phyloP scores from a whole-genome alignment of 768 basidiomycete species.

The Hemileccinum rubropunctum region DNA sequence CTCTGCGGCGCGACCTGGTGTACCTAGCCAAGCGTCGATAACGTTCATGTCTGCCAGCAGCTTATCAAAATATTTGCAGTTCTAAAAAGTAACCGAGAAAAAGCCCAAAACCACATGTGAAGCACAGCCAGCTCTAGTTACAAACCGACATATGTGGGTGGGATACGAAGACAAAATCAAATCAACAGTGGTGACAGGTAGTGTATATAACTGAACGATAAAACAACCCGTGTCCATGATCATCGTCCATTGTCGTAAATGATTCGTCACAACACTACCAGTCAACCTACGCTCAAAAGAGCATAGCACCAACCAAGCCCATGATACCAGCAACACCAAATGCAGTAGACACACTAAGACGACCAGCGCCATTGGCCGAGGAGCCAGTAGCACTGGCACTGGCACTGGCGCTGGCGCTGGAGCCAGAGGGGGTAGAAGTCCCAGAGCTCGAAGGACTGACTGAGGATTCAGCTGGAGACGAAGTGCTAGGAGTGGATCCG shows the following conservation, averaged over 20 bases:
- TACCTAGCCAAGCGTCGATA: too few species aligned
- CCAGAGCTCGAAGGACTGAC: slow-evolving; percentile 4
- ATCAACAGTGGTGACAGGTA: slow-evolving; percentile 14
- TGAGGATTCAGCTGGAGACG: not conserved
- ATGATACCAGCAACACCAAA: slow-evolving; percentile 49
- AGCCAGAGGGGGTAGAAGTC: slow-evolving; percentile 21
- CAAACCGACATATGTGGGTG: slow-evolving; percentile 17
- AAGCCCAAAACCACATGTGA: slow-evolving; percentile 9
- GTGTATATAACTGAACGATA: slow-evolving; percentile 13
- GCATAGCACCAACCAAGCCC: slow-evolving; percentile 48
- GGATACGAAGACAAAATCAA: slow-evolving; percentile 4
- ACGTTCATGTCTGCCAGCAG: too few species aligned
- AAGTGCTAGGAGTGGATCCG: not conserved
- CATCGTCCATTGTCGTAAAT: slow-evolving; percentile 14
- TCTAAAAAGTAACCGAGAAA: too few species aligned
- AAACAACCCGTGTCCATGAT: slow-evolving; percentile 13
- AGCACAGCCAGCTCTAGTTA: slow-evolving; percentile 7
- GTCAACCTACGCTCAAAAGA: slow-evolving; percentile 35
- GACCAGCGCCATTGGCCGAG: slow-evolving; percentile 34
- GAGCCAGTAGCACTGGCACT: slow-evolving; percentile 14
- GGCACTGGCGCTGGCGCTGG: not conserved
- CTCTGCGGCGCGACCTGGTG: too few species aligned
- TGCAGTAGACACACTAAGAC: slow-evolving; percentile 27
- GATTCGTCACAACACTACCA: slow-evolving; percentile 5
- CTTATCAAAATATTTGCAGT: too few species aligned